These are phyloP conservation scores for Apiospora rasikravindrae DNA, from an alignment of 2,329 filamentous ascomycete genomes.

Conservation along the genomic window DNA sequence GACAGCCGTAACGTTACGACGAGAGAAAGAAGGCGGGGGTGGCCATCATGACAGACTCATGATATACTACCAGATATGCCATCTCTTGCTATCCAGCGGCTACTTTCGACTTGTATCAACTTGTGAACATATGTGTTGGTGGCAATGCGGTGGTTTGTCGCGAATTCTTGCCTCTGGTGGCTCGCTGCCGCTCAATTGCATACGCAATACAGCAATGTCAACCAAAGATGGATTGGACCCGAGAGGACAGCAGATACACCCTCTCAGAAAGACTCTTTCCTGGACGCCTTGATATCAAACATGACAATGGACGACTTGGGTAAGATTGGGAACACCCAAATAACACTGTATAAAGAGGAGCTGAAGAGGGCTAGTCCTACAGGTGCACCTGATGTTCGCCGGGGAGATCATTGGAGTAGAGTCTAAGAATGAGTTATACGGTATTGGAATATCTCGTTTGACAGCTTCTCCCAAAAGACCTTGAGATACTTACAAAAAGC, in stretches of 20 bases:
- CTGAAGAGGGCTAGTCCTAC: constrained; percentile 36
- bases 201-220: background rate
- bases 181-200: background rate
- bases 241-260: too few relatives aligned
- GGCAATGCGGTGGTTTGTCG: background rate
- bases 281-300: background rate
- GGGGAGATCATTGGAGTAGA: constrained; percentile 46
- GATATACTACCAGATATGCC: background rate
- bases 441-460: constrained; percentile 22
- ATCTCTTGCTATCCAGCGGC: background rate
- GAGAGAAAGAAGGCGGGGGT: background rate
- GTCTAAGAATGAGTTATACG: constrained; percentile 45
- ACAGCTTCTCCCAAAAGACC: background rate
- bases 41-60: background rate
- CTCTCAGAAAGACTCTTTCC: background rate
- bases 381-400: constrained; percentile 51
- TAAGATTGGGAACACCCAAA: background rate
- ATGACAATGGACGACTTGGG: constrained; percentile 14
- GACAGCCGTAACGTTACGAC: background rate
- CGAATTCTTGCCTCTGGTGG: background rate
- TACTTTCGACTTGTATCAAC: background rate
- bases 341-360: background rate
- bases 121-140: background rate
- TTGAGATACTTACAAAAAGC: constrained; percentile 21
- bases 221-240: background rate